These are phyloP conservation scores for Arthonia radiata DNA, from an alignment of 495 filamentous ascomycete species.

Conservation along the genomic window DNA sequence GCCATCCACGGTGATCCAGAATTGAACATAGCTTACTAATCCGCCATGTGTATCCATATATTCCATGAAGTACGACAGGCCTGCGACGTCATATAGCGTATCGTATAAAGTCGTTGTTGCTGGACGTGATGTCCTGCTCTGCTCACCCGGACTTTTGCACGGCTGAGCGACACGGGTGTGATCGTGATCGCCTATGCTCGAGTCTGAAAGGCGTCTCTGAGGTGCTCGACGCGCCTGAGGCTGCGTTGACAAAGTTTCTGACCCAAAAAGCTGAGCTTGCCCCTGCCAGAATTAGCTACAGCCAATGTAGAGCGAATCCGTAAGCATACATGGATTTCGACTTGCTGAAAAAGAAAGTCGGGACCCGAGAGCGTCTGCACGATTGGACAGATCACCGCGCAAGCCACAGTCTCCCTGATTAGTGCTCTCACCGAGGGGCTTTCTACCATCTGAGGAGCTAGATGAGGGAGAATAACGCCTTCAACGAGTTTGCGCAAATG, in stretches of 20 bases:
- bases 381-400: constrained; percentile 46
- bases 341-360: constrained; percentile 96
- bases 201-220: constrained; percentile 9
- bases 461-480: constrained; percentile 44
- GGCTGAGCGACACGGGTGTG: constrained; percentile 4
- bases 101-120: constrained; percentile 55
- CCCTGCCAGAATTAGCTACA: constrained; percentile 73
- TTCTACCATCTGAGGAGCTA: constrained; percentile 46
- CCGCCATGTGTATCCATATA: constrained; percentile 85
- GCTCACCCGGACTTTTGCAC: not conserved
- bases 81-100: constrained; percentile 64
- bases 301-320: too few species aligned
- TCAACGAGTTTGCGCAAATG: constrained; percentile 50
- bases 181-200: constrained; percentile 15
- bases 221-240: constrained; percentile 3
- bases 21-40: constrained; percentile 83
- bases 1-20: constrained; percentile 95
- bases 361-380: constrained; percentile 58
- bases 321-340: too few species aligned
- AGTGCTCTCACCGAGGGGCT: constrained; percentile 60
- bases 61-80: constrained; percentile 96
- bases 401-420: constrained; percentile 62
- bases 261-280: constrained; percentile 11
- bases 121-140: constrained; percentile 21
- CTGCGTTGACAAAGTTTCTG: constrained; percentile 1